Evolutionary conservation across 2,329 filamentous ascomycete species (phyloP), one percentile per base, ranked within the genome.

Genomic region (Fusarium nurragi): DNA sequence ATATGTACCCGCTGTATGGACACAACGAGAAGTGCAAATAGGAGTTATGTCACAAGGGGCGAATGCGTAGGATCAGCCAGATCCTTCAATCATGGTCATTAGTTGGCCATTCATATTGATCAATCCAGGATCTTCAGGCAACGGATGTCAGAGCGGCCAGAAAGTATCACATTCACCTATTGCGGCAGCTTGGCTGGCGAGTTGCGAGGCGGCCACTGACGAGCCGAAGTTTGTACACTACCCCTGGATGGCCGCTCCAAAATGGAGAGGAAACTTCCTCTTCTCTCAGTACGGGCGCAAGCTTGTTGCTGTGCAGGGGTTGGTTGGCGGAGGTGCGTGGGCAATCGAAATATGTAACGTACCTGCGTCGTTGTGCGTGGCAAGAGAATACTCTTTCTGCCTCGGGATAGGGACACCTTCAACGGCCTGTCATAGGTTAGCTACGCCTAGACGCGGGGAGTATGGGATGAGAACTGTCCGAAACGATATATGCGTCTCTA

Each of bases 1-100:
- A 54, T 54, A 50, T 50, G 19, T 50, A 54, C 13, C 23, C 50
- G 37, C 26, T 30, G n/a, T n/a, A 11, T 6, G 34, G 12, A 1
- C 14, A n/a, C n/a, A 9, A 18, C 4, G 13, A 12, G 12, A 22
- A 10, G n/a, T 26, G 40, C 22, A 26, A 18, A 52, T 19, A 22
- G 22, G 41, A 54, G 39, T 32, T 18, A 4, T 5, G 6, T 11
- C 36, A 25, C 10, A 25, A 19, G 54, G 28, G 45, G 46, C 37
- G 22, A 48, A 21, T 40, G 32, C 36, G 51, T 21, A 30, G n/a
- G 32, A 34, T 34, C 32, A 18, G 7, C 16, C 32, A 34, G 8
- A 34, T 34, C 32, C 37, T 39, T 51, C 13, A 25, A 34, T 14
- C 6, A 26, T 26, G 34, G 41, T 11, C 14, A 21, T 19, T 9